Base-by-base conservation (phyloP, 2,329 filamentous ascomycete genomes). In the Trichoderma hamatum region DNA sequence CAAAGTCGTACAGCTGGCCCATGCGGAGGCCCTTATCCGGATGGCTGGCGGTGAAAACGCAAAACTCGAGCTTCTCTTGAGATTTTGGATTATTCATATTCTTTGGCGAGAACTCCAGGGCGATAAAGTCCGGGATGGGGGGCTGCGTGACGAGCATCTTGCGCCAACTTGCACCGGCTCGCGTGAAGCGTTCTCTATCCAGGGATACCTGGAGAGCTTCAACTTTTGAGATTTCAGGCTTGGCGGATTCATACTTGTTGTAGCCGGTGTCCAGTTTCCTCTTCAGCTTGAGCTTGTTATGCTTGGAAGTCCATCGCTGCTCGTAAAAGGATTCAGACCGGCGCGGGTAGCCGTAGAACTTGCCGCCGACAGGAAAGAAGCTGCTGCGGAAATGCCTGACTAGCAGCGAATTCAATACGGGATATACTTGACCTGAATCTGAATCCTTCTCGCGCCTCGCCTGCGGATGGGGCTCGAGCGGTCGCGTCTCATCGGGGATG, bases 1-100 rank as follows among this genome's bases (percentile, higher is more conserved):
- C 51, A 11, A 65, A 56, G 13, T 56, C 62, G n/a, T 65, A 65
- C 24, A 65, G 62, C n/a, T 65, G 62, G 3, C 52, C 62, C 52
- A 65, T 65, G 13, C 62, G 28, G 19, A 65, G 62, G 26, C 62
- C 62, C 6, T 21, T 24, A 4, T 65, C 51, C 11, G 21, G 26
- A 10, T 56, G 26, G 5, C 34, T 14, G 3, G 52, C 49, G 11
- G n/a, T 10, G 11, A 65, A 32, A 14, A 49, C 46, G 51, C 34
- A 19, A n/a, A n/a, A 56, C 30, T 65, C 52, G 51, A 65, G 52
- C 32, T 28, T 39, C 24, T 64, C 32, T 2, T 49, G 49, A 3
- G 26, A 19, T n/a, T 43, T 43, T n/a, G 39, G 2, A 43, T 9
- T 19, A n/a, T n/a, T 5, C 7, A 9, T 34, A 21, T 4, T 11